A percentile compares a stretch with the other conserved stretches of the same genome.
These are phyloP conservation scores for Liriodendron chinense DNA, from an alignment of 164 flowering plant genomes.

Conservation along the genomic window DNA sequence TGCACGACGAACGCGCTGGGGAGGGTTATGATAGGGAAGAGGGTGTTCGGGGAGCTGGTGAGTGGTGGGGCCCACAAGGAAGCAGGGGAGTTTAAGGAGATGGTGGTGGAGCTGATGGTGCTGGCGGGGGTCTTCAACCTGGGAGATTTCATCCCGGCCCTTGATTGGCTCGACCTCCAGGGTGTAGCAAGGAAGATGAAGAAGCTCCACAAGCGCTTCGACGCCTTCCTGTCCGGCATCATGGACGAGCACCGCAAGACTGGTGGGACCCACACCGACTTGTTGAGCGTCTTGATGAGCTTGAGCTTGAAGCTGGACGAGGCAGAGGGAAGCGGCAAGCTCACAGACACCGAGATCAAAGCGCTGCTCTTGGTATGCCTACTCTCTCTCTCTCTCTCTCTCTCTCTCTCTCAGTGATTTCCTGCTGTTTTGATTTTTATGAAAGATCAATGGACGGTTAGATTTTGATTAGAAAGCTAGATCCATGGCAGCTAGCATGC, in stretches of 20 bases:
- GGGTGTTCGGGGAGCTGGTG: conserved; percentile 54
- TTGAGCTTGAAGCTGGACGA: conserved; percentile 46
- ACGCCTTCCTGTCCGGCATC: conserved; percentile 44
- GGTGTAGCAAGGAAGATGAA: conserved; percentile 77
- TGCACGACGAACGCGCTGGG: conserved; percentile 78
- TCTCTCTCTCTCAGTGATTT: neutral
- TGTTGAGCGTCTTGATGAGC: conserved; percentile 50
- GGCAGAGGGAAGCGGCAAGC: conserved; percentile 37
- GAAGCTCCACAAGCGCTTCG: conserved; percentile 66
- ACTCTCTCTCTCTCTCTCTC: neutral
- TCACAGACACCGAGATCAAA: conserved; percentile 73
- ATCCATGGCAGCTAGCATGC: no score
- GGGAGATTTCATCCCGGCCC: conserved; percentile 72
- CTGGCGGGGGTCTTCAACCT: conserved; percentile 75
- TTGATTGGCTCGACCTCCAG: conserved; percentile 73
- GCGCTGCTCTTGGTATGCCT: conserved; percentile 70
- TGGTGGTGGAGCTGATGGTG: conserved; percentile 89
- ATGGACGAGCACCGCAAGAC: conserved; percentile 51
- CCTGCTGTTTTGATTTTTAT: no score
- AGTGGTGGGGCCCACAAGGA: conserved; percentile 32
- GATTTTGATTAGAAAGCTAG: no score
- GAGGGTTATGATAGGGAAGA: conserved; percentile 64
- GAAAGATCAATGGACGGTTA: no score
- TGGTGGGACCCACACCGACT: conserved; percentile 26
- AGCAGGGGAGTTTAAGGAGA: conserved; percentile 69